Base-by-base conservation (phyloP, 495 filamentous ascomycete genomes). In the Podospora sp. region DNA sequence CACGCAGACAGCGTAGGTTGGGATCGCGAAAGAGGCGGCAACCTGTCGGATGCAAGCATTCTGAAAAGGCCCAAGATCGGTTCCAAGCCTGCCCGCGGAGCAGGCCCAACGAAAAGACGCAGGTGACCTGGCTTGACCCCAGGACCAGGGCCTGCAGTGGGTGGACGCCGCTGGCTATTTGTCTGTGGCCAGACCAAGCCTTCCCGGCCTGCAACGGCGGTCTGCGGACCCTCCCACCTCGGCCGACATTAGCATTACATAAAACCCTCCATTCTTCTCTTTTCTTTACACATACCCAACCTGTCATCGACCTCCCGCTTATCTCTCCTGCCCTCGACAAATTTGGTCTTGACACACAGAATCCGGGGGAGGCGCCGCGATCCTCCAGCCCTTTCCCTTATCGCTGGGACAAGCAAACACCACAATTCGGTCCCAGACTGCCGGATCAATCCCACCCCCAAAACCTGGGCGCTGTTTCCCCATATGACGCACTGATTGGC, bases 401-500 rank as follows among this genome's bases (percentile, higher is more conserved):
- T 77, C 73, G 71, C 75, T 57, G 68, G 69, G 68, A 69, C 40
- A 58, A 60, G 64, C 35, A 60, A 60, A 66, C 35, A 60, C 40
- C 25, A 53, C 35, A 68, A 73, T 63, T 72, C 69, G 66, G 73
- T 78, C 70, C 80, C 81, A 80, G 73, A 70, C 77, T 78, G 77
- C 75, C 79, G 79, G 79, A 78, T 83, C 79, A 46, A 63, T 63
- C 61, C 61, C 77, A 75, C 60, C 62, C 65, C 66, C 62, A 36
- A n/a, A n/a, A 61, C 65, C 66, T 55, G 26, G 55, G 52, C 60
- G 68, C 68, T 66, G 46, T 75, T 80, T 79, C 78, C 75, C 80
- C 78, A 75, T 76, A 80, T 82, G 81, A 81, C 80, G 80, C 78
- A 78, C 75, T 81, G 80, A 78, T 81, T 82, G 79, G 81, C 76